These are phyloP conservation scores for Blastomyces percursus DNA, from an alignment of 2,329 filamentous ascomycete species.

Conservation along the genomic window DNA sequence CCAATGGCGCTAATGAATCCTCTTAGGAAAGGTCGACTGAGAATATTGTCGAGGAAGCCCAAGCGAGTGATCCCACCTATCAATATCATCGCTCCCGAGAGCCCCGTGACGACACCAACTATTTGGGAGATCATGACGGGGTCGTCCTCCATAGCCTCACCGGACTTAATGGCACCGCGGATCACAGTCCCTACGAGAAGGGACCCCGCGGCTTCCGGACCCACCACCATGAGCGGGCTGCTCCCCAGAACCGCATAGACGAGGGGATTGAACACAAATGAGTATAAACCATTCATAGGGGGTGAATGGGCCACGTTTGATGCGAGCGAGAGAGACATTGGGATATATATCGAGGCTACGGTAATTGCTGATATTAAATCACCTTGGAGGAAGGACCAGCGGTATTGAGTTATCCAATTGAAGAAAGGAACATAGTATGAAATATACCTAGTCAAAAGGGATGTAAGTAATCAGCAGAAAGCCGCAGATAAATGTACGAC, in stretches of 20 bases:
- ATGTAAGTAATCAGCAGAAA: slow-evolving; percentile 10
- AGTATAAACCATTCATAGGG: slow-evolving; percentile 86
- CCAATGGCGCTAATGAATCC: slow-evolving; percentile 97
- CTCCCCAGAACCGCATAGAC: slow-evolving; percentile 86
- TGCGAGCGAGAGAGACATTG: slow-evolving; percentile 89
- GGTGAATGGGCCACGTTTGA: slow-evolving; percentile 87
- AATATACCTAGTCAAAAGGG: slow-evolving; percentile 53
- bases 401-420: slow-evolving; percentile 84
- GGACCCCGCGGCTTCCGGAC: slow-evolving; percentile 87
- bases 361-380: slow-evolving; percentile 83
- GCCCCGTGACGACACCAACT: slow-evolving; percentile 75
- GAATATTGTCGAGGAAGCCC: slow-evolving; percentile 86
- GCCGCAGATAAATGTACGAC: slow-evolving; percentile 5
- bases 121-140: slow-evolving; percentile 67
- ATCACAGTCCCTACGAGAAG: slow-evolving; percentile 81
- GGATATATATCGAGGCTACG: slow-evolving; percentile 97
- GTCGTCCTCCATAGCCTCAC: slow-evolving; percentile 53
- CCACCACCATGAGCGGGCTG: slow-evolving; percentile 85
- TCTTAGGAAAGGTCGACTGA: slow-evolving; percentile 81
- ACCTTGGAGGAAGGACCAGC: slow-evolving; percentile 67
- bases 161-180: slow-evolving; percentile 60
- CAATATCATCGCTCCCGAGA: slow-evolving; percentile 82
- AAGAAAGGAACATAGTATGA: slow-evolving; percentile 87
- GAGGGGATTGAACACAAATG: slow-evolving; percentile 84
- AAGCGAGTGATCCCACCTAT: slow-evolving; percentile 72